Conservation (phyloP, 305 asterid species). For the Fraxinus latifolia region DNA sequence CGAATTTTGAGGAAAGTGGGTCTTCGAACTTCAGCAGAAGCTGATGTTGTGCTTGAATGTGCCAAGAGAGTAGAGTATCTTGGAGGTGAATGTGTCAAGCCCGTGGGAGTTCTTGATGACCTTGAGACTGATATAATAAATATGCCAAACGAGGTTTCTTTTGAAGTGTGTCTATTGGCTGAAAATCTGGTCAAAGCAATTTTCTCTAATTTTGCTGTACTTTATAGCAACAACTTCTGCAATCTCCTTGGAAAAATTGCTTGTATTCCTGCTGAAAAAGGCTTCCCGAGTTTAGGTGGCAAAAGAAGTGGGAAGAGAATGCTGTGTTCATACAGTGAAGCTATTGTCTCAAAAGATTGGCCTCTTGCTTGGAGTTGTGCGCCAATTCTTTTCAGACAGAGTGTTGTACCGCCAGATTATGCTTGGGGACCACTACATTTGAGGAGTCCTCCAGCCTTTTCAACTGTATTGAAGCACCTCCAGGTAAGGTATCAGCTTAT, state of each 20-base stretch:
- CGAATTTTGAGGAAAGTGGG: constrained; percentile 76
- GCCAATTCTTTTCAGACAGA: constrained; percentile 77
- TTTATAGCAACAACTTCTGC: constrained; percentile 87
- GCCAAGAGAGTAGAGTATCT: constrained; percentile 89
- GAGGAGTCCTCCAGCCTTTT: constrained; percentile 86
- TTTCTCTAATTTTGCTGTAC: constrained; percentile 79
- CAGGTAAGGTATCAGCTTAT: constrained; percentile 50
- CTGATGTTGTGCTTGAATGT: constrained; percentile 85
- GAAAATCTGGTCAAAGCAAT: constrained; percentile 74
- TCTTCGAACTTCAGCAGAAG: constrained; percentile 71
- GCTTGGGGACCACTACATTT: constrained; percentile 84
- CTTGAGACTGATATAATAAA: constrained; percentile 49
- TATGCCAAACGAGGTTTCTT: constrained; percentile 66
- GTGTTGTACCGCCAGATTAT: constrained; percentile 86
- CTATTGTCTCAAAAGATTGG: constrained; percentile 84
- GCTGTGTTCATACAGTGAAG: constrained; percentile 80
- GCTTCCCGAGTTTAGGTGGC: constrained; percentile 70
- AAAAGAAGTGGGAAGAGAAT: constrained; percentile 74
- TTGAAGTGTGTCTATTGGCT: constrained; percentile 83
- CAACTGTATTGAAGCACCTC: constrained; percentile 70
- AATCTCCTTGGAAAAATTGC: constrained; percentile 76
- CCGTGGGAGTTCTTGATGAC: constrained; percentile 50
- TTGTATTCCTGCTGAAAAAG: constrained; percentile 91
- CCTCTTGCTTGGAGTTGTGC: constrained; percentile 95
- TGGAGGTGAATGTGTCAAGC: constrained; percentile 69